phyloP scores from a whole-genome alignment of 768 basidiomycete genomes.

The Pleurotus djamor region DNA sequence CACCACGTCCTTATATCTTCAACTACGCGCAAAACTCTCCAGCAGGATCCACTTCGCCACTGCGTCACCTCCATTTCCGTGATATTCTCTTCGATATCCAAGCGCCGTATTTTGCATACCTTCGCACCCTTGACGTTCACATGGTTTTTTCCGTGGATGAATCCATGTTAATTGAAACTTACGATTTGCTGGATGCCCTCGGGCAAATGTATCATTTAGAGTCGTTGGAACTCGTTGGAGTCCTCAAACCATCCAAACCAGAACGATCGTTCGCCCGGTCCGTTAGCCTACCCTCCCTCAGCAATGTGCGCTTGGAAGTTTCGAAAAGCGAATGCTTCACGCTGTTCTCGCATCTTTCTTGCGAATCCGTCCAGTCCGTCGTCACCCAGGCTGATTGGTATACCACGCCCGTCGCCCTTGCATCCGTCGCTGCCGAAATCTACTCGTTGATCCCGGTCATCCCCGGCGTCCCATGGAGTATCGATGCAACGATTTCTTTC shows the following conservation, averaged over 20 bases:
- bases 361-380: too few species aligned
- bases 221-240: not conserved
- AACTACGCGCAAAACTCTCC: not conserved
- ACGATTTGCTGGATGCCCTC: not conserved
- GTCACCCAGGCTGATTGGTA: too few species aligned
- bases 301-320: not conserved
- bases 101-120: not conserved
- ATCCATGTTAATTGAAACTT: not conserved
- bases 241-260: not conserved
- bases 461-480: too few species aligned
- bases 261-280: not conserved
- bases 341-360: too few species aligned
- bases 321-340: not conserved
- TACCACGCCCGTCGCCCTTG: too few species aligned
- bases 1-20: not conserved
- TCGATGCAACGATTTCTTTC: too few species aligned
- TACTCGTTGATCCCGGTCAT: too few species aligned
- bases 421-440: too few species aligned
- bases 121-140: not conserved
- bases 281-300: not conserved
- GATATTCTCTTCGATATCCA: not conserved
- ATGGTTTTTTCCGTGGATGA: not conserved
- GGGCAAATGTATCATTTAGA: not conserved
- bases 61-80: not conserved
- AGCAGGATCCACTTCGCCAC: not conserved